phyloP scores from a whole-genome alignment of 352 stramenopile genomes.

The Phytophthora multivora region DNA sequence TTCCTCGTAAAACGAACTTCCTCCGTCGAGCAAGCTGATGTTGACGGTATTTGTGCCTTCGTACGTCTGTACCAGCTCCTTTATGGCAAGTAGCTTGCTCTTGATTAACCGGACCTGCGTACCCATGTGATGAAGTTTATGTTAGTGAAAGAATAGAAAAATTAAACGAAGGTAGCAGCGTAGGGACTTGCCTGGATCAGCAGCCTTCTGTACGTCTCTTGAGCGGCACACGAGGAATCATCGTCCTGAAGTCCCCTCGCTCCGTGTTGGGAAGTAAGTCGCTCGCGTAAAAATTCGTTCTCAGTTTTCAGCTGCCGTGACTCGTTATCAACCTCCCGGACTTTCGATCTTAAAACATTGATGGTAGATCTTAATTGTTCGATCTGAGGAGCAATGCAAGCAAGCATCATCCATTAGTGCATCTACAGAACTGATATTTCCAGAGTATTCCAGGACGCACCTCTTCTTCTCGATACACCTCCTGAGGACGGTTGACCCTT shows the following conservation, averaged over 20 bases:
- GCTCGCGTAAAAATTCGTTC: constrained; percentile 25
- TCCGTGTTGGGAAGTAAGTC: constrained; percentile 11
- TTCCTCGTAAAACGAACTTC: constrained; percentile 9
- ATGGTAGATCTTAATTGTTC: constrained; percentile 27
- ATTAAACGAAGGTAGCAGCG: not conserved
- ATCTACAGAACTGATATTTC: not conserved
- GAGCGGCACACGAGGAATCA: constrained; percentile 5
- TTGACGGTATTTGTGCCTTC: constrained; percentile 41
- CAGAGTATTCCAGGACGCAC: constrained; percentile 20
- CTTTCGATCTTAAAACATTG: constrained; percentile 11
- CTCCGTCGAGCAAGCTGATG: constrained; percentile 35
- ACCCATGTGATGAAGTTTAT: not conserved
- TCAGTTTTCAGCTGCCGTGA: constrained; percentile 17
- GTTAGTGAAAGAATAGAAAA: no score
- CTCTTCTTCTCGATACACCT: constrained; percentile 42
- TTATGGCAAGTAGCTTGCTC: constrained; percentile 30
- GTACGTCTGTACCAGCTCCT: constrained; percentile 37
- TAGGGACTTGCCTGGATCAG: constrained; percentile 26
- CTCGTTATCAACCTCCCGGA: constrained; percentile 15
- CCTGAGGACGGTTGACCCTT: constrained; percentile 2
- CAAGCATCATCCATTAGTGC: not conserved
- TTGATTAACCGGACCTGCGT: constrained; percentile 38
- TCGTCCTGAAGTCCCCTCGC: not conserved
- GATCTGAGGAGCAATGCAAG: constrained; percentile 18
- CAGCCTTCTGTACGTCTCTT: constrained; percentile 20